Percentiles rank a stretch among this genome's conserved stretches.
These are phyloP conservation scores for Emergomyces pasteurianus DNA, from an alignment of 2,329 filamentous ascomycete genomes.

Conservation along the genomic window DNA sequence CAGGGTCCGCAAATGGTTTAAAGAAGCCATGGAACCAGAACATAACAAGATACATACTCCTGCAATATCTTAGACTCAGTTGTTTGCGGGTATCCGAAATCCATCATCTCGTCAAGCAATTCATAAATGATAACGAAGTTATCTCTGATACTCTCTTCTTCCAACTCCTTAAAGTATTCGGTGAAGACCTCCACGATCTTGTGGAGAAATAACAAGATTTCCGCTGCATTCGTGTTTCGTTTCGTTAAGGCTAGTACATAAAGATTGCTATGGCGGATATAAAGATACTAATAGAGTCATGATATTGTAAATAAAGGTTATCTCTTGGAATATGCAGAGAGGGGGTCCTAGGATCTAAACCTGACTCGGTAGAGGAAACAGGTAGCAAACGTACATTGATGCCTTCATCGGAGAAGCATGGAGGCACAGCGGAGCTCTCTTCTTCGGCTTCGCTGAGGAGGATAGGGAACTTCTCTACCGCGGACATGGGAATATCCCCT, in stretches of 20 bases:
- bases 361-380: conserved; percentile 1
- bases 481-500: conserved; percentile 97
- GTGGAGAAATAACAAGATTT: conserved; percentile 95
- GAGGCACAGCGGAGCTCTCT: conserved; percentile 92
- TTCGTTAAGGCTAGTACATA: conserved; percentile 97
- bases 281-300: conserved; percentile 61
- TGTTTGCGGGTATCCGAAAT: conserved; percentile 97
- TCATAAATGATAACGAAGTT: conserved; percentile 99
- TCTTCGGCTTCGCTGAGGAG: conserved; percentile 97
- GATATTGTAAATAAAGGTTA: conserved; percentile 9
- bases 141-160: conserved; percentile 97
- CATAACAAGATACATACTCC: conserved; percentile 42
- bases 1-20: conserved; percentile 2
- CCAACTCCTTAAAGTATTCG: conserved; percentile 98
- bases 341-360: conserved; percentile 1
- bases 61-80: conserved; percentile 98
- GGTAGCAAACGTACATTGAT: conserved; percentile 63
- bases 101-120: conserved; percentile 99
- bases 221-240: conserved; percentile 96
- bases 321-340: neutral
- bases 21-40: neutral
- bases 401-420: conserved; percentile 96
- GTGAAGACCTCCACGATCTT: conserved; percentile 98
- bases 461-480: conserved; percentile 93
- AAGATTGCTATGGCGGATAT: conserved; percentile 98